Evolutionary conservation across 192 early-diverging fungal species (phyloP).

Genomic region (Pilaira anomala): DNA sequence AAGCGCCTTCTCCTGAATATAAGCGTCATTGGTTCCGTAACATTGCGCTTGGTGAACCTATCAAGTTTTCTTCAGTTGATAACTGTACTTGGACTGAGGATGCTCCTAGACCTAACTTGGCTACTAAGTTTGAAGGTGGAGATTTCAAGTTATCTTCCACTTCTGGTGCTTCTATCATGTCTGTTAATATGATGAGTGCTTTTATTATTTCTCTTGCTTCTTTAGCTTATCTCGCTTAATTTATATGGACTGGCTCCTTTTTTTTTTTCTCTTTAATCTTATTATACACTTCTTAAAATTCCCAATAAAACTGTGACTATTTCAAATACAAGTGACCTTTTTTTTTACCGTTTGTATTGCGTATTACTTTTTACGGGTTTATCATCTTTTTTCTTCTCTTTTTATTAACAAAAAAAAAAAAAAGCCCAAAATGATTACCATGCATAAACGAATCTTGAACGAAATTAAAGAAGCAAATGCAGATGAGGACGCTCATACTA

Average conservation of each 20-base stretch:
- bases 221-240: background rate
- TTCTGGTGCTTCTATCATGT: conserved; percentile 1
- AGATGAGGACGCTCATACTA: too few species aligned
- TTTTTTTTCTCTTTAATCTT: too few species aligned
- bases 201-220: conserved; percentile 3
- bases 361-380: too few species aligned
- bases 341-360: too few species aligned
- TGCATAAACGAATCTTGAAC: too few species aligned
- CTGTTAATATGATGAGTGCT: background rate
- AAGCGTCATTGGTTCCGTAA: conserved; percentile 70
- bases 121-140: conserved; percentile 15
- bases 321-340: too few species aligned
- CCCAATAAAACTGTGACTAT: too few species aligned
- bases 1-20: conserved; percentile 45
- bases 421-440: too few species aligned
- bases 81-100: conserved; percentile 49
- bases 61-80: conserved; percentile 40
- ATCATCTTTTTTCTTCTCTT: too few species aligned
- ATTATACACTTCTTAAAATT: too few species aligned
- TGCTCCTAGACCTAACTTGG: conserved; percentile 28
- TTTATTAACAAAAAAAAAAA: too few species aligned
- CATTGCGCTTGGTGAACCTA: conserved; percentile 53
- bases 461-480: too few species aligned
- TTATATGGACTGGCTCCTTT: background rate
- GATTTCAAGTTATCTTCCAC: background rate